Base-by-base conservation (phyloP, 805 yeast genomes). In the Limtongia smithiae region DNA sequence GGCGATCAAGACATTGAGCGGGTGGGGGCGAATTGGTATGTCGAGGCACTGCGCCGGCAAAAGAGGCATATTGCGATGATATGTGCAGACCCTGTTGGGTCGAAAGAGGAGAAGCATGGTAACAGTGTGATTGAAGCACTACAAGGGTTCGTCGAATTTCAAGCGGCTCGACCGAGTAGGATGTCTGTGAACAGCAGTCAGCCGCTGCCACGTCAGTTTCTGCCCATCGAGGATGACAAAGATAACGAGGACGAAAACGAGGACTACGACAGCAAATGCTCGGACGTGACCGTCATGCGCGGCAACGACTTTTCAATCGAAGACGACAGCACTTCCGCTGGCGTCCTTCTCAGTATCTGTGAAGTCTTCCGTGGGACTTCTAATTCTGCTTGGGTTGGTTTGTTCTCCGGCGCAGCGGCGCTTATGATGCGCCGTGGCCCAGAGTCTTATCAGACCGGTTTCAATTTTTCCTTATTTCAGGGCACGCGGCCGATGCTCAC, bases 351-450 rank as follows among this genome's bases (percentile, higher is more conserved):
- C 7, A 15, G 49, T 7, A 41, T 46, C 17, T 51, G 35, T 37
- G 55, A 51, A 34, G 28, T 43, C 5, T 31, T 44, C 31, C 42
- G 38, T 14, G 39, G 39, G 21, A 15, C 40, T 7, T 25, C 48
- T 15, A 27, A 48, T 8, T 20, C 21, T 7, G 18, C 54, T 1
- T 51, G 55, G 55, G 11, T 22, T n/a, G 20, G 22, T 4, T 24
- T 51, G n/a, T 45, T 43, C 11, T 17, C 39, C n/a, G 51, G 55
- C 9, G 55, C 51, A 4, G 3, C 9, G 15, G 39, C 34, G 37
- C 49, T 51, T 9, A 51, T 51, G 48, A 41, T 41, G 9, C 30
- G 34, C 14, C 41, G 55, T 9, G 55, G 55, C 2, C 46, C 51
- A 2, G 11, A 35, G 21, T 45, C 51, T 11, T 51, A 38, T 24